phyloP scores from a whole-genome alignment of 163 green algal species.

The Chlamydomonas reinhardtii region DNA sequence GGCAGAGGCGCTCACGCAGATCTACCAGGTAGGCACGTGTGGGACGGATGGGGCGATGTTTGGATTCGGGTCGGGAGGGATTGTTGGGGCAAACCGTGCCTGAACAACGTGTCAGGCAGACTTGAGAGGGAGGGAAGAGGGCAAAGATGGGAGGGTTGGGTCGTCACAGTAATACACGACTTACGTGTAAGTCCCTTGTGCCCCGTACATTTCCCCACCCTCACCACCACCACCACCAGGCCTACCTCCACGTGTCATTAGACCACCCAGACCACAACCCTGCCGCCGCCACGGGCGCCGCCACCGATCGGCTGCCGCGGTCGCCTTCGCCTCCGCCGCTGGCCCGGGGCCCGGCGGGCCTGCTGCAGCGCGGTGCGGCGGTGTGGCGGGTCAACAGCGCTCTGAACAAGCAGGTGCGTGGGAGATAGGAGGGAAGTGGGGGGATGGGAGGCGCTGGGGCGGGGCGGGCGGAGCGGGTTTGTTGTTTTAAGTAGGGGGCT shows the following conservation, averaged over 20 bases:
- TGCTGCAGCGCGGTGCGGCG: slow-evolving; percentile 17
- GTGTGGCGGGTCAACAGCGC: slow-evolving; percentile 21
- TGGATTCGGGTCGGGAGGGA: too few species aligned
- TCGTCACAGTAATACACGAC: too few species aligned
- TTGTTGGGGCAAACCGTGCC: too few species aligned
- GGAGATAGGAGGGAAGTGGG: neutral
- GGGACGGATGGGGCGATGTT: neutral
- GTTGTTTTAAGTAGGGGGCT: too few species aligned
- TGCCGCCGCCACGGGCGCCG: too few species aligned
- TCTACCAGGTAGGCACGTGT: slow-evolving; percentile 11
- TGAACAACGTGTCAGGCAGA: too few species aligned
- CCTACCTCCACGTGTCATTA: slow-evolving; percentile 22
- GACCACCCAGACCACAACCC: neutral
- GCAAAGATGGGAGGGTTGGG: too few species aligned
- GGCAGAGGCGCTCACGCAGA: slow-evolving; percentile 35
- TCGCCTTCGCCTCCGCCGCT: neutral
- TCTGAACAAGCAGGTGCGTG: neutral
- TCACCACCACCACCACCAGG: neutral
- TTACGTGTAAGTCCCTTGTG: too few species aligned
- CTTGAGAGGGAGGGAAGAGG: too few species aligned
- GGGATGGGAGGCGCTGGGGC: neutral
- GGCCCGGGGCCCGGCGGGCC: neutral
- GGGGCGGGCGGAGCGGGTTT: too few species aligned
- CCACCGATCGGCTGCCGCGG: neutral
- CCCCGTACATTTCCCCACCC: neutral